Evolutionary conservation across 2,329 filamentous ascomycete genomes (phyloP).

Genomic region (Teratosphaeriaceae sp.): DNA sequence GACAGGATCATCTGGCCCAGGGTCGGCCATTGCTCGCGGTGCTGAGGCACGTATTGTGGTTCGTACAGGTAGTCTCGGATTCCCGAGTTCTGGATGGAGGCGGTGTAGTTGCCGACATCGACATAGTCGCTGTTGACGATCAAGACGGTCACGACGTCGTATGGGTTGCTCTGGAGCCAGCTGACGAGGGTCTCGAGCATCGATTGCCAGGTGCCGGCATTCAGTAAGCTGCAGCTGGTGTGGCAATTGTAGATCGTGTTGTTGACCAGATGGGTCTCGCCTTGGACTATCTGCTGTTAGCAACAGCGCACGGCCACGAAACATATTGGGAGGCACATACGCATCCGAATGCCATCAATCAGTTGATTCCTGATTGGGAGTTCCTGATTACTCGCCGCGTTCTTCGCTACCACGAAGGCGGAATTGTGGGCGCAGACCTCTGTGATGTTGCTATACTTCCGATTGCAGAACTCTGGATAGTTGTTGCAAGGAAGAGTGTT

Average conservation of each 20-base stretch:
- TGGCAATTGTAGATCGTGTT: constrained; percentile 72
- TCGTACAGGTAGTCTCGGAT: constrained; percentile 67
- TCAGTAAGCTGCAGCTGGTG: constrained; percentile 71
- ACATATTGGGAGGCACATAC: constrained; percentile 29
- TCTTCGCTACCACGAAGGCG: constrained; percentile 64
- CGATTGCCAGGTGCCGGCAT: constrained; percentile 68
- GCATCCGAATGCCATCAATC: constrained; percentile 64
- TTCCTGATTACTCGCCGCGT: constrained; percentile 69
- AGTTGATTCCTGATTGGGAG: constrained; percentile 63
- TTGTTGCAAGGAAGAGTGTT: constrained; percentile 79
- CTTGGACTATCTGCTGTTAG: constrained; percentile 43
- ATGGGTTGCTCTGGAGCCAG: constrained; percentile 73
- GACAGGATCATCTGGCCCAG: constrained; percentile 66
- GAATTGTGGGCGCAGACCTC: constrained; percentile 75
- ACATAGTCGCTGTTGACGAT: constrained; percentile 78
- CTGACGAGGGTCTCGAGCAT: constrained; percentile 62
- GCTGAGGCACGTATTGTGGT: constrained; percentile 65
- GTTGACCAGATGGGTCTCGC: constrained; percentile 52
- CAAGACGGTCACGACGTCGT: constrained; percentile 81
- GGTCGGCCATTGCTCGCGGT: constrained; percentile 73
- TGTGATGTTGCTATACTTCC: constrained; percentile 76
- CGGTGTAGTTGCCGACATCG: constrained; percentile 56
- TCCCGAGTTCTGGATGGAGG: constrained; percentile 64
- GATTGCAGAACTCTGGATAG: constrained; percentile 62
- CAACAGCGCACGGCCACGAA: neutral